Percentiles rank a stretch among this genome's conserved stretches.
Conservation (phyloP, 805 yeast genomes). For the Metschnikowia kofuensis region DNA sequence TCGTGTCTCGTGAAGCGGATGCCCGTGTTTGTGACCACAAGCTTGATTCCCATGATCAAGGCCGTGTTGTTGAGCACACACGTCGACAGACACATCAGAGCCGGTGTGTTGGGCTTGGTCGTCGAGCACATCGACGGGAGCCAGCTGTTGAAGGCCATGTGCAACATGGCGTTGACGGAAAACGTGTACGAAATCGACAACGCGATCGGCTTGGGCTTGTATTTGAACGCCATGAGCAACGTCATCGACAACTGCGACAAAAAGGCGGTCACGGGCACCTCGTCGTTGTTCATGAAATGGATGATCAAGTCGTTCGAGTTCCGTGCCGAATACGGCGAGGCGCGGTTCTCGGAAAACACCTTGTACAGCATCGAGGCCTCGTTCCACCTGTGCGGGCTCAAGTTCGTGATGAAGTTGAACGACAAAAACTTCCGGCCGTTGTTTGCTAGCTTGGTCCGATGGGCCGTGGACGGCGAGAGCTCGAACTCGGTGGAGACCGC, state of each 20-base stretch:
- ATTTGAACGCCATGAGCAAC: constrained; percentile 61
- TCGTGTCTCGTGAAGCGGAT: constrained; percentile 76
- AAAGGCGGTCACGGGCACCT: constrained; percentile 69
- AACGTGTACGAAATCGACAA: constrained; percentile 32
- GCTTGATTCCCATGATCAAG: constrained; percentile 58
- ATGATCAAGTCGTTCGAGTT: constrained; percentile 69
- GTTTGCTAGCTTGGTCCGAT: constrained; percentile 79
- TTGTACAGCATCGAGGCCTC: constrained; percentile 78
- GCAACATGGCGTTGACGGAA: constrained; percentile 56
- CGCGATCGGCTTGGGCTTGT: constrained; percentile 56
- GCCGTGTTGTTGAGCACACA: constrained; percentile 54
- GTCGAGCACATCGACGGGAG: constrained; percentile 67
- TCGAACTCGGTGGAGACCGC: constrained; percentile 42
- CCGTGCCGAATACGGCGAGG: constrained; percentile 48
- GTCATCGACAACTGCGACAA: constrained; percentile 67
- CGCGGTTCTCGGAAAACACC: constrained; percentile 63
- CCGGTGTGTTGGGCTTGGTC: constrained; percentile 57
- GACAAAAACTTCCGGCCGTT: constrained; percentile 92
- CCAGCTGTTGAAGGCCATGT: constrained; percentile 58
- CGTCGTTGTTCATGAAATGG: constrained; percentile 66
- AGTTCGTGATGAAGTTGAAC: constrained; percentile 83
- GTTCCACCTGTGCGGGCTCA: constrained; percentile 68
- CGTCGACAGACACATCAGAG: constrained; percentile 59
- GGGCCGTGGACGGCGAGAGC: constrained; percentile 90
- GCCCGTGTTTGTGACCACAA: constrained; percentile 79